A percentile compares a stretch with the other conserved stretches of the same genome.
Conservation (phyloP, 257 asterid genomes). For the Forsythia viridissima region DNA sequence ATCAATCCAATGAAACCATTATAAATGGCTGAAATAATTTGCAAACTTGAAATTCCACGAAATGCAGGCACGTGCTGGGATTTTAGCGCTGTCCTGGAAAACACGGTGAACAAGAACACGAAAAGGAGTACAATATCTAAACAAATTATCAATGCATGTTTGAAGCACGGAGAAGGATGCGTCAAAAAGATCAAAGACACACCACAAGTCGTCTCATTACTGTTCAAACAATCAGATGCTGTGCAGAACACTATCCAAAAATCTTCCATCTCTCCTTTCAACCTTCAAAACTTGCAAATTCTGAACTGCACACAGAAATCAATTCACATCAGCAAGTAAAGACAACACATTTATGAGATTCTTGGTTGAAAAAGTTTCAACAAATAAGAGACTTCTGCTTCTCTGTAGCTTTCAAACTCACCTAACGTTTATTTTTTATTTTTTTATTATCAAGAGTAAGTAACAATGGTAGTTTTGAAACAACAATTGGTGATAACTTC, state of each 20-base stretch:
- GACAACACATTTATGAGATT: neutral
- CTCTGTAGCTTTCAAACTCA: neutral
- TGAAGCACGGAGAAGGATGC: constrained; percentile 59
- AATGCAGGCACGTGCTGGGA: constrained; percentile 22
- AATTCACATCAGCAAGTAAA: constrained; percentile 13
- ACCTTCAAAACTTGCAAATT: constrained; percentile 20
- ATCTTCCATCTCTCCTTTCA: constrained; percentile 49
- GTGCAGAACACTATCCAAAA: constrained; percentile 62
- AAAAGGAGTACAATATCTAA: constrained; percentile 58
- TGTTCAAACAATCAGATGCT: constrained; percentile 29
- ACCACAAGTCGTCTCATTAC: constrained; percentile 31
- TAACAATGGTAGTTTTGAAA: too few relatives aligned
- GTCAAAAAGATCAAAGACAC: constrained; percentile 35
- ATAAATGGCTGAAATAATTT: constrained; percentile 50
- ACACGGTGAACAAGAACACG: constrained; percentile 43
- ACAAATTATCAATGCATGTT: constrained; percentile 40
- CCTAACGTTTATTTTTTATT: neutral
- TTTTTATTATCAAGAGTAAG: neutral
- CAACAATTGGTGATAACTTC: too few relatives aligned
- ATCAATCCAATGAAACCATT: constrained; percentile 61
- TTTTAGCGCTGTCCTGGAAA: constrained; percentile 48
- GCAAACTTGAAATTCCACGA: constrained; percentile 44
- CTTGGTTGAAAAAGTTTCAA: neutral
- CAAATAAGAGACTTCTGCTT: neutral
- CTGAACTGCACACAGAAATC: constrained; percentile 26